Evolutionary conservation across 441 rosid species (phyloP).

Genomic region (Erodium trifolium): DNA sequence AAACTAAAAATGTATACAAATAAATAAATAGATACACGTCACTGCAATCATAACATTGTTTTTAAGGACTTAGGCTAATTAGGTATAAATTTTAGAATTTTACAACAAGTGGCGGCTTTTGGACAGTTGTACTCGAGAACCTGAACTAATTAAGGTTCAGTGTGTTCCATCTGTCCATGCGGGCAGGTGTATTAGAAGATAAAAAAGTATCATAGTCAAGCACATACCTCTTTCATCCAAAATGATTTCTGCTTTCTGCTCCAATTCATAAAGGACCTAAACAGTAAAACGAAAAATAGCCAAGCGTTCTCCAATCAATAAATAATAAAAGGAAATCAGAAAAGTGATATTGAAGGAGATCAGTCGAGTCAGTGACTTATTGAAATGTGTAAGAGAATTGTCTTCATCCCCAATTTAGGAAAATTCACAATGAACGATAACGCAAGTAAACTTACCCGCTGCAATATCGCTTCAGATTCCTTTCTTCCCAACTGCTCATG

Average conservation of each 20-base stretch:
- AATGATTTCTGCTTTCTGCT: conserved; percentile 82
- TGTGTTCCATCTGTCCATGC: not conserved
- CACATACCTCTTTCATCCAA: conserved; percentile 89
- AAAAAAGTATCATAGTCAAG: not conserved
- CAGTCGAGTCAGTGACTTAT: not conserved
- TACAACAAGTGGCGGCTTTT: not conserved
- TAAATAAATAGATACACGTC: too few species aligned
- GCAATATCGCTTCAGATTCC: conserved; percentile 83
- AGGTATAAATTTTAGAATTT: not conserved
- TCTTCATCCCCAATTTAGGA: not conserved
- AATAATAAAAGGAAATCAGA: conserved; percentile 3
- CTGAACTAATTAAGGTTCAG: not conserved
- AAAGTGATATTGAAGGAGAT: conserved; percentile 8
- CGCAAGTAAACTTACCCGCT: conserved; percentile 49
- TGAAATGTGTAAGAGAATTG: not conserved
- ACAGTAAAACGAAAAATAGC: conserved; percentile 12
- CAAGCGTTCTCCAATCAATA: conserved; percentile 12
- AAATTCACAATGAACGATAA: not conserved
- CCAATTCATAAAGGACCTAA: conserved; percentile 81
- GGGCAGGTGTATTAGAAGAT: not conserved
- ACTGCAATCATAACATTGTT: too few species aligned
- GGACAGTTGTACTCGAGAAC: not conserved
- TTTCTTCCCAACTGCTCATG: conserved; percentile 95
- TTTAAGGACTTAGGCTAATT: not conserved
- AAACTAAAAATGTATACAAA: too few species aligned